Conservation (phyloP, 495 filamentous ascomycete species). For the Lasiosphaeria miniovina region DNA sequence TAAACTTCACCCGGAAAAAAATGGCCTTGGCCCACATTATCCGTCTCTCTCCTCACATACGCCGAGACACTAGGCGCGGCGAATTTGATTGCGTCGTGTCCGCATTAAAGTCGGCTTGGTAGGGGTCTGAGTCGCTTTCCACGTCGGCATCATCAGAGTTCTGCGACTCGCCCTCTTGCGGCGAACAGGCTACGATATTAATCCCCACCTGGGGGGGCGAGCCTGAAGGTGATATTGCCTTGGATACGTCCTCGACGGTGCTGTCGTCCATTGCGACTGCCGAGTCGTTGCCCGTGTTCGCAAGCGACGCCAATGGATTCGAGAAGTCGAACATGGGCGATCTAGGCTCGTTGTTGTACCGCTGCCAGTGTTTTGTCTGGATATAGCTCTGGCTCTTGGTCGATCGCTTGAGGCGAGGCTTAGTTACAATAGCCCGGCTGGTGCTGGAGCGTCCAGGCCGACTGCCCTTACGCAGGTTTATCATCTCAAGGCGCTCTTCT, state of each 20-base stretch:
- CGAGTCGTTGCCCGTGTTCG: constrained; percentile 14
- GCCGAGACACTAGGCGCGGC: too few relatives aligned
- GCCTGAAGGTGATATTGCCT: not conserved
- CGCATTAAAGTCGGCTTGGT: not conserved
- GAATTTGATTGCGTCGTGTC: too few relatives aligned
- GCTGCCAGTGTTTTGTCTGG: constrained; percentile 14
- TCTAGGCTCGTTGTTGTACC: constrained; percentile 1
- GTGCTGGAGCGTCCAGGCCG: constrained; percentile 8
- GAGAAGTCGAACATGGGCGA: constrained; percentile 31
- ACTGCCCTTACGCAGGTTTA: constrained; percentile 16
- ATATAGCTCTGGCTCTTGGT: constrained; percentile 26
- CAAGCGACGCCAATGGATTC: constrained; percentile 26
- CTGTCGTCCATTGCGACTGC: constrained; percentile 16
- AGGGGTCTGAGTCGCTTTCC: not conserved
- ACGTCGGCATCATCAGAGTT: not conserved
- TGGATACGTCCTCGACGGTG: constrained; percentile 1
- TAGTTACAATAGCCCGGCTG: constrained; percentile 1
- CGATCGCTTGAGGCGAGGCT: constrained; percentile 31
- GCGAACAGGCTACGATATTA: not conserved
- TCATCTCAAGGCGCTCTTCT: constrained; percentile 42
- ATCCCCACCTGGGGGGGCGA: not conserved
- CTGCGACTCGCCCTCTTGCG: not conserved
- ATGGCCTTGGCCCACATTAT: too few relatives aligned
- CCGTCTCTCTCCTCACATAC: too few relatives aligned
- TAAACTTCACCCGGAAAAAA: too few relatives aligned